Evolutionary conservation across 2,329 filamentous ascomycete species (phyloP).

Genomic region (Pseudogymnoascus destructans): DNA sequence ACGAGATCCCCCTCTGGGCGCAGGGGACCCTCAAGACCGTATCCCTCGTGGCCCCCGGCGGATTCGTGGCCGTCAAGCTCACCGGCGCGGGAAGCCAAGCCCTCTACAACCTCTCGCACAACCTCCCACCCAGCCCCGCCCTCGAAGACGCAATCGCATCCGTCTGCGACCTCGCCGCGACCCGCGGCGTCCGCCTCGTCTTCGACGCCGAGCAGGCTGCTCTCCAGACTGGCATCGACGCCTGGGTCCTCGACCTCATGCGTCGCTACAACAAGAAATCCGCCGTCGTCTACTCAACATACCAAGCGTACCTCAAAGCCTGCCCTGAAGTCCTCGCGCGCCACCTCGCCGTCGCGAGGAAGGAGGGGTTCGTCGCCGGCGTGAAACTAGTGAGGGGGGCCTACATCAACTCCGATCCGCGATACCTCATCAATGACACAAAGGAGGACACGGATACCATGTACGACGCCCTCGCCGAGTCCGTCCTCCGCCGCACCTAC

Average conservation of each 20-base stretch:
- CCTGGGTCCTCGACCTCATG: constrained; percentile 68
- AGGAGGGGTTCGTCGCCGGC: constrained; percentile 52
- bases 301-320: constrained; percentile 63
- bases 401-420: constrained; percentile 57
- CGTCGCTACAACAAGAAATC: constrained; percentile 57
- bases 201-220: constrained; percentile 78
- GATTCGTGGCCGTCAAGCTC: constrained; percentile 51
- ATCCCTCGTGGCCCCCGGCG: constrained; percentile 35
- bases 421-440: constrained; percentile 57
- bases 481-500: constrained; percentile 53
- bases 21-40: constrained; percentile 65
- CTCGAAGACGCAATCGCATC: constrained; percentile 58
- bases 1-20: constrained; percentile 59
- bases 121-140: constrained; percentile 46
- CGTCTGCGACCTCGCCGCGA: constrained; percentile 59
- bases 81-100: constrained; percentile 69
- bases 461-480: constrained; percentile 59
- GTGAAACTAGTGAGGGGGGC: constrained; percentile 67
- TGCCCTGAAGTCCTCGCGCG: constrained; percentile 41
- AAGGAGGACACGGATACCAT: constrained; percentile 57
- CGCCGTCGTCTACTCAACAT: constrained; percentile 67
- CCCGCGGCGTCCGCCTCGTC: constrained; percentile 58
- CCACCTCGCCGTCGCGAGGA: constrained; percentile 46
- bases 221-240: constrained; percentile 67
- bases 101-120: constrained; percentile 50